phyloP scores from a whole-genome alignment of 495 filamentous ascomycete species.

The Cladorrhinum samala region DNA sequence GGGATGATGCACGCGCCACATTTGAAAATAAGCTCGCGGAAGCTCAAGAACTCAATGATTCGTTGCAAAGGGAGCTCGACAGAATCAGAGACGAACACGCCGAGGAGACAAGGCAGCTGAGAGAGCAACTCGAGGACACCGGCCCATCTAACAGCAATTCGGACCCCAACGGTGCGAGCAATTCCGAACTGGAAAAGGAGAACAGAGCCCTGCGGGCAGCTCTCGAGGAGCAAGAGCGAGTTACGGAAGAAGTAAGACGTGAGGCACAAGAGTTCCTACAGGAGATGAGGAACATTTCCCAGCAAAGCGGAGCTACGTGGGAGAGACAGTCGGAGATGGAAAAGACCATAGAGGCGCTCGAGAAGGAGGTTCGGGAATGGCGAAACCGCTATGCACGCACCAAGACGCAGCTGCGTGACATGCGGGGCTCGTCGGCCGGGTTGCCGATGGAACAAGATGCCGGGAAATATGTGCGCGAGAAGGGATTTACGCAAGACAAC shows the following conservation, averaged over 20 bases:
- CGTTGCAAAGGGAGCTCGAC: conserved; percentile 71
- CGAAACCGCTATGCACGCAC: conserved; percentile 78
- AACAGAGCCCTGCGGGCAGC: conserved; percentile 67
- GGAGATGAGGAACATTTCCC: conserved; percentile 83
- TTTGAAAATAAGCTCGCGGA: conserved; percentile 75
- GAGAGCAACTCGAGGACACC: conserved; percentile 55
- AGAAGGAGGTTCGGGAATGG: conserved; percentile 82
- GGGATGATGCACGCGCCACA: conserved; percentile 62
- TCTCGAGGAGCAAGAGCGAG: conserved; percentile 64
- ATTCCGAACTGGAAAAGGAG: conserved; percentile 61
- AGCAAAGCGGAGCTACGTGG: conserved; percentile 68
- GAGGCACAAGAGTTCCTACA: conserved; percentile 78
- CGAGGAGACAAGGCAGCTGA: conserved; percentile 55
- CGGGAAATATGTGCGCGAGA: conserved; percentile 56
- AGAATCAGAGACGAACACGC: conserved; percentile 61
- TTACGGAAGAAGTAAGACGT: conserved; percentile 83
- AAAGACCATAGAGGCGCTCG: conserved; percentile 63
- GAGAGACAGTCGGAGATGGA: conserved; percentile 76
- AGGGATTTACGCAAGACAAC: conserved; percentile 61
- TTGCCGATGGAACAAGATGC: conserved; percentile 62
- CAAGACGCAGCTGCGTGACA: conserved; percentile 75
- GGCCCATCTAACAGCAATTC: conserved; percentile 23
- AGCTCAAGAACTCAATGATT: conserved; percentile 69
- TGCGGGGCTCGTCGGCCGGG: conserved; percentile 74
- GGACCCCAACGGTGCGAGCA: conserved; percentile 25